Evolutionary conservation across 192 early-diverging fungal genomes (phyloP).

Genomic region (Globomyces pollinis-pini): DNA sequence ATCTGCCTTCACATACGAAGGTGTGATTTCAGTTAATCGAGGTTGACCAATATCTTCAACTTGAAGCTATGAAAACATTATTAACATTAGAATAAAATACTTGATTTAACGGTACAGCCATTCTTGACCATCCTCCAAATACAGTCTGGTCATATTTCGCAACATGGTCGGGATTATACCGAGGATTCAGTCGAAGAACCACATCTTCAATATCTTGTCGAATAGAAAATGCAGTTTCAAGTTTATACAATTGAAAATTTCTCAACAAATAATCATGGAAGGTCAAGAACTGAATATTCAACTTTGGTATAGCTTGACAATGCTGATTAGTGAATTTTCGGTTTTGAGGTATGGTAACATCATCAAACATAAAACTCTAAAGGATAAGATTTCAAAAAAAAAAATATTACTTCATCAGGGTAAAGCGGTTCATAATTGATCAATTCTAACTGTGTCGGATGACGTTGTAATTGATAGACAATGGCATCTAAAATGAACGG

Average conservation of each 20-base stretch:
- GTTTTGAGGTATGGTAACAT: slow-evolving; percentile 38
- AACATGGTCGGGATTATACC: slow-evolving; percentile 31
- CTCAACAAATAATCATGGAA: slow-evolving; percentile 85
- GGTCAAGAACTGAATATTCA: slow-evolving; percentile 90
- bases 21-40: slow-evolving; percentile 60
- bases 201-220: slow-evolving; percentile 86
- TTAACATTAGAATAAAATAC: slow-evolving; percentile 27
- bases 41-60: slow-evolving; percentile 69
- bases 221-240: slow-evolving; percentile 79
- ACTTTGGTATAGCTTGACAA: slow-evolving; percentile 71
- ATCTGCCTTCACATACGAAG: slow-evolving; percentile 73
- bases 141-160: slow-evolving; percentile 47
- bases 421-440: slow-evolving; percentile 67
- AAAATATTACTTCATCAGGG: slow-evolving; percentile 54
- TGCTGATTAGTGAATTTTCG: slow-evolving; percentile 51
- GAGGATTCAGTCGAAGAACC: slow-evolving; percentile 69
- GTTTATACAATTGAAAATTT: slow-evolving; percentile 71
- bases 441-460: slow-evolving; percentile 58
- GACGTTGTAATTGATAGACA: slow-evolving; percentile 47
- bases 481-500: slow-evolving; percentile 54
- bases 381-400: slow-evolving; percentile 8
- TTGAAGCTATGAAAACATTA: slow-evolving; percentile 30
- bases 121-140: slow-evolving; percentile 92
- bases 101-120: slow-evolving; percentile 67
- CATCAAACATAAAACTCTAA: slow-evolving; percentile 57